Base-by-base conservation (phyloP, 192 early-diverging fungal species). In the Backusella mclennaniae region DNA sequence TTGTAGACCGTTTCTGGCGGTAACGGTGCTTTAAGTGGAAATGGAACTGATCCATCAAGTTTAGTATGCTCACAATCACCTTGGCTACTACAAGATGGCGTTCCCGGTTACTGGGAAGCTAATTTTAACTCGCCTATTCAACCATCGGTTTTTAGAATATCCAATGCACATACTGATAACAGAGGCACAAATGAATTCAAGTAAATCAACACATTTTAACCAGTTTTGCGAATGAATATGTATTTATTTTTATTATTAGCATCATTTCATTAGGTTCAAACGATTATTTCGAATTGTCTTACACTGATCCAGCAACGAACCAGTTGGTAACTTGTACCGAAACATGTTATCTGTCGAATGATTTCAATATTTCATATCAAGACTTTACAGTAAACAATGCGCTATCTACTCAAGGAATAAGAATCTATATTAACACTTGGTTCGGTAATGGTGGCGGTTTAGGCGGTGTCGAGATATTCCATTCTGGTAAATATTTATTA, bases 81-180 rank as follows among this genome's bases (percentile, higher is more conserved):
- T n/a, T 93, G 92, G 92, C 83, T 95, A 33, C 77, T 95, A 80
- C 85, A 83, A 69, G 88, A 93, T 78, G 80, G 85, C 73, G 87
- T 89, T n/a, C 87, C 90, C 4, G 93, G 93, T 17, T 91, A 86
- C 73, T 91, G 88, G 87, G 83, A 89, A 41, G 87, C 85, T 41
- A 79, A 88, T 71, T 90, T 93, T 56, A 83, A 82, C 7, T 80
- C 84, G 66, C 69, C 82, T 33, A 74, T 90, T 21, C 87, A 86
- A 8, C 93, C 92, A 11, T 85, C 90, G 4, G 80, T 90, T 11
- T 87, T 95, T 74, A 86, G 91, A 4, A 78, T 95, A 35, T 86
- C 85, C 76, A 95, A 95, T 80, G 86, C 89, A 8, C 59, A 76
- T 29, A 81, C 79, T 26, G 69, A 88, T 14, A 84, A 85, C 23